A percentile compares a stretch with the other conserved stretches of the same genome.
These are phyloP conservation scores for Auricularia heimuer DNA, from an alignment of 768 basidiomycete species.

Conservation along the genomic window DNA sequence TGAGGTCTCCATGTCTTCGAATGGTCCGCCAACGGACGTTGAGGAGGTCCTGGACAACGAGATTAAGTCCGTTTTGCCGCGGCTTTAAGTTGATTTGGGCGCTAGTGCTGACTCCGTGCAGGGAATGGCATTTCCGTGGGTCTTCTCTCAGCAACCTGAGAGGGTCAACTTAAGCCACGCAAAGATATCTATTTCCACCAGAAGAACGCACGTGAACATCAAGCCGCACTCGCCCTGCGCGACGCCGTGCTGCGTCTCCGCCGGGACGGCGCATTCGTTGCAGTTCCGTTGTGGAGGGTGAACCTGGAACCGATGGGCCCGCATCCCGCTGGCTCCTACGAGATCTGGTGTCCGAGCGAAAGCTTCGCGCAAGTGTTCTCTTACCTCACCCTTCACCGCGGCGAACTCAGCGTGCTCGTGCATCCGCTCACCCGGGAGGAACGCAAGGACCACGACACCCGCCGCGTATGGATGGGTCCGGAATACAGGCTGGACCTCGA, in stretches of 20 bases:
- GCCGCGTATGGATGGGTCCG: slow-evolving; percentile 66
- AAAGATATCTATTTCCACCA: slow-evolving; percentile 76
- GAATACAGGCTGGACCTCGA: slow-evolving; percentile 58
- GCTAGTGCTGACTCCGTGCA: slow-evolving; percentile 15
- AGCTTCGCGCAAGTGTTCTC: slow-evolving; percentile 71
- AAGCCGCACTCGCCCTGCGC: slow-evolving; percentile 55
- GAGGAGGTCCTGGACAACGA: slow-evolving; percentile 48
- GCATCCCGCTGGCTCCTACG: slow-evolving; percentile 73
- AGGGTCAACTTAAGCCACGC: slow-evolving; percentile 4
- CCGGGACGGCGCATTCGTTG: slow-evolving; percentile 68
- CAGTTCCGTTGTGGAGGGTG: slow-evolving; percentile 64
- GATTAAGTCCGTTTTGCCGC: slow-evolving; percentile 40
- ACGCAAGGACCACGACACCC: slow-evolving; percentile 57
- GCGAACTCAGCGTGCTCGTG: slow-evolving; percentile 58
- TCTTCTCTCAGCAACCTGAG: slow-evolving; percentile 4
- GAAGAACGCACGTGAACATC: slow-evolving; percentile 48
- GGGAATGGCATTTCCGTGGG: slow-evolving; percentile 77
- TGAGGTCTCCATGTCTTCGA: neutral
- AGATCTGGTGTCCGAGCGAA: slow-evolving; percentile 70
- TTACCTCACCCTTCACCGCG: slow-evolving; percentile 59
- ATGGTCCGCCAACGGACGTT: slow-evolving; percentile 37
- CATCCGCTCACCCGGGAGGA: slow-evolving; percentile 66
- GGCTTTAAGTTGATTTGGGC: neutral
- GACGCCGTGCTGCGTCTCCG: slow-evolving; percentile 64
- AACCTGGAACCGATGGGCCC: slow-evolving; percentile 62